Percentiles rank a stretch among this genome's conserved stretches.
Evolutionary conservation across 176 grass and related monocot species (phyloP).

Genomic region (Saccharum spontaneum): DNA sequence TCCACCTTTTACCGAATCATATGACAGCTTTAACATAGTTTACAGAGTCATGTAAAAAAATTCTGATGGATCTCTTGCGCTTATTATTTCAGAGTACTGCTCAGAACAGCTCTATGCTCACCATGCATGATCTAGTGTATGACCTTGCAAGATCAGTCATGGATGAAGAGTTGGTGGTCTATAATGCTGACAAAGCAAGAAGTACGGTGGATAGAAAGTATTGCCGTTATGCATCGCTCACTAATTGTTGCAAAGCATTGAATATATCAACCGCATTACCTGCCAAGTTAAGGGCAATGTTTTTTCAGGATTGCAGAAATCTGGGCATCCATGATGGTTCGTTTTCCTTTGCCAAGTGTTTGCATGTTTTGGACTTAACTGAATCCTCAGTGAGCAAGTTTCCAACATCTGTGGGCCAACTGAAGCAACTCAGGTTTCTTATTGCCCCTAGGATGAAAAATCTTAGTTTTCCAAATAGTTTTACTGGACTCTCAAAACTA

Average conservation of each 20-base stretch:
- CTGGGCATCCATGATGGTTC: not conserved
- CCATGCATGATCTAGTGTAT: not conserved
- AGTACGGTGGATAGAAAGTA: not conserved
- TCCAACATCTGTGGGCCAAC: not conserved
- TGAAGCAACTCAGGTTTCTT: not conserved
- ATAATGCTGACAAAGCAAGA: not conserved
- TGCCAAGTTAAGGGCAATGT: slow-evolving; percentile 16
- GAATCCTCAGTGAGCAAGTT: not conserved
- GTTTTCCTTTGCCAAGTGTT: slow-evolving; percentile 1
- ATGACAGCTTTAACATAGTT: too few species aligned
- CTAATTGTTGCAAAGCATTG: not conserved
- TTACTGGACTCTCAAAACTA: not conserved
- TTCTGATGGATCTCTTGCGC: not conserved
- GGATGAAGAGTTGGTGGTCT: not conserved
- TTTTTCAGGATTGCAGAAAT: not conserved
- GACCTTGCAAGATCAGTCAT: not conserved
- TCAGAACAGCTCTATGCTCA: not conserved
- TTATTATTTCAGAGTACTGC: not conserved
- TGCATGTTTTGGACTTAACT: slow-evolving; percentile 29
- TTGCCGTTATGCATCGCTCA: not conserved
- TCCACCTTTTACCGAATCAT: too few species aligned
- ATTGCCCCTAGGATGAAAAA: not conserved
- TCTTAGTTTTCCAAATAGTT: not conserved
- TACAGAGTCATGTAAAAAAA: too few species aligned
- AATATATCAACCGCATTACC: not conserved